Conservation (phyloP, 768 basidiomycete genomes). For the Kwoniella shandongensis region DNA sequence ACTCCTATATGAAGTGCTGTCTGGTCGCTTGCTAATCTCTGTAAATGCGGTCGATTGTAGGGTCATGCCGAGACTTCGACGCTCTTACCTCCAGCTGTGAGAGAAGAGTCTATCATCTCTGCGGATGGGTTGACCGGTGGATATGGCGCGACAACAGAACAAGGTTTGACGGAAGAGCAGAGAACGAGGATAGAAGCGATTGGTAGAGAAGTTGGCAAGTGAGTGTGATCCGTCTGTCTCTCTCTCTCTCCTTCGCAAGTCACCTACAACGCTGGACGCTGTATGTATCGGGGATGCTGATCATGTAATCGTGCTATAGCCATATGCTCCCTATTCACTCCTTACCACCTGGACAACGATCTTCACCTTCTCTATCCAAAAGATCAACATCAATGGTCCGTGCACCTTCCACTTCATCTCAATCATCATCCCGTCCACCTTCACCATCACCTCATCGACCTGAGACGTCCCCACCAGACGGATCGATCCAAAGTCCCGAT, state of each 20-base stretch:
- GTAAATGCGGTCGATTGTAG: neutral
- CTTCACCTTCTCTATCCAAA: slow-evolving; percentile 11
- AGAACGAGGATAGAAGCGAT: slow-evolving; percentile 28
- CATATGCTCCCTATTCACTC: slow-evolving; percentile 29
- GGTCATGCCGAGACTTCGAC: slow-evolving; percentile 4
- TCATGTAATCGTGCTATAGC: neutral
- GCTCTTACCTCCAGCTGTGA: slow-evolving; percentile 19
- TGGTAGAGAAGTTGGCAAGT: slow-evolving; percentile 26
- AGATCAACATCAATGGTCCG: neutral
- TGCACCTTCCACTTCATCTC: slow-evolving; percentile 1
- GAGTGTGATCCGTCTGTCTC: slow-evolving; percentile 8
- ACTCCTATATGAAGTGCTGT: too few relatives aligned
- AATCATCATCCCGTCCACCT: slow-evolving; percentile 19
- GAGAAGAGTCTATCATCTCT: slow-evolving; percentile 29
- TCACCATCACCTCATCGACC: slow-evolving; percentile 20
- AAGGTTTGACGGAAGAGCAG: slow-evolving; percentile 33
- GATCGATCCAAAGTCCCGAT: slow-evolving; percentile 8
- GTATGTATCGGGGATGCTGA: neutral
- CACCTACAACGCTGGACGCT: neutral
- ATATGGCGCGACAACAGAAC: slow-evolving; percentile 26
- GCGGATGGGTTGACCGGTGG: slow-evolving; percentile 11
- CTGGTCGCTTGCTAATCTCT: neutral
- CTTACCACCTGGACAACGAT: slow-evolving; percentile 13
- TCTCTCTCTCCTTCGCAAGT: too few relatives aligned
- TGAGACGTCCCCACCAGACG: slow-evolving; percentile 18